These are phyloP conservation scores for Phytophthora sojae DNA, from an alignment of 352 stramenopile genomes.

Conservation along the genomic window DNA sequence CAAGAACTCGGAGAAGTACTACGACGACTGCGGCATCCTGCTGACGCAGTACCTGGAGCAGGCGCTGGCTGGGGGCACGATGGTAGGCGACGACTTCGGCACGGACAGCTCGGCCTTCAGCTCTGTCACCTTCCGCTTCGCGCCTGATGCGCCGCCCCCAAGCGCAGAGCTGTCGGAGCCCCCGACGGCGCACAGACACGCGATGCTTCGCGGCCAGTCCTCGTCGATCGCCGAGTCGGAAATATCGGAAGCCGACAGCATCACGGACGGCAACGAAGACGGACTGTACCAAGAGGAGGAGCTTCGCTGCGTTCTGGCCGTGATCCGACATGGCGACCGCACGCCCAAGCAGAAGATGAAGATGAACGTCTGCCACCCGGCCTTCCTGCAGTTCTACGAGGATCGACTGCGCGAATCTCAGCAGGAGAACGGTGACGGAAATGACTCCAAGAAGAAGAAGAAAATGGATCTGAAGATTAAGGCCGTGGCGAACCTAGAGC, in stretches of 20 bases:
- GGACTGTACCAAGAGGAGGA: slow-evolving; percentile 92
- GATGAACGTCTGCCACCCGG: slow-evolving; percentile 92
- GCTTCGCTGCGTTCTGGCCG: slow-evolving; percentile 98
- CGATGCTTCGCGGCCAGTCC: slow-evolving; percentile 32
- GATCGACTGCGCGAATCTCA: slow-evolving; percentile 49
- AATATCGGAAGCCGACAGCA: slow-evolving; percentile 37
- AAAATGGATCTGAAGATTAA: slow-evolving; percentile 91
- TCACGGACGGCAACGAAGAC: slow-evolving; percentile 33
- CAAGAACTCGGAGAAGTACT: slow-evolving; percentile 99
- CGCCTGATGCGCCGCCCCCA: slow-evolving; percentile 44
- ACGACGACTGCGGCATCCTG: slow-evolving; percentile 97
- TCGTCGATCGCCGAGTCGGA: slow-evolving; percentile 42
- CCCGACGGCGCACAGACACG: slow-evolving; percentile 39
- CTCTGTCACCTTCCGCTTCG: slow-evolving; percentile 71
- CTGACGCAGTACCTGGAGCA: slow-evolving; percentile 86
- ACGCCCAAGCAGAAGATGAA: slow-evolving; percentile 99
- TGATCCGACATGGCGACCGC: slow-evolving; percentile 99
- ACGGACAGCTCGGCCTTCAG: slow-evolving; percentile 62
- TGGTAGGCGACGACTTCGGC: slow-evolving; percentile 55
- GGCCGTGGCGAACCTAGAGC: slow-evolving; percentile 79
- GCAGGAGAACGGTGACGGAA: slow-evolving; percentile 37
- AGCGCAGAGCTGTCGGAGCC: slow-evolving; percentile 73
- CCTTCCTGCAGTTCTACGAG: slow-evolving; percentile 90
- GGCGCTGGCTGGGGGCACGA: slow-evolving; percentile 49
- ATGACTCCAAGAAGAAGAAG: slow-evolving; percentile 52